phyloP scores from a whole-genome alignment of 2,329 filamentous ascomycete species.

The Tolypocladium guangdongense region DNA sequence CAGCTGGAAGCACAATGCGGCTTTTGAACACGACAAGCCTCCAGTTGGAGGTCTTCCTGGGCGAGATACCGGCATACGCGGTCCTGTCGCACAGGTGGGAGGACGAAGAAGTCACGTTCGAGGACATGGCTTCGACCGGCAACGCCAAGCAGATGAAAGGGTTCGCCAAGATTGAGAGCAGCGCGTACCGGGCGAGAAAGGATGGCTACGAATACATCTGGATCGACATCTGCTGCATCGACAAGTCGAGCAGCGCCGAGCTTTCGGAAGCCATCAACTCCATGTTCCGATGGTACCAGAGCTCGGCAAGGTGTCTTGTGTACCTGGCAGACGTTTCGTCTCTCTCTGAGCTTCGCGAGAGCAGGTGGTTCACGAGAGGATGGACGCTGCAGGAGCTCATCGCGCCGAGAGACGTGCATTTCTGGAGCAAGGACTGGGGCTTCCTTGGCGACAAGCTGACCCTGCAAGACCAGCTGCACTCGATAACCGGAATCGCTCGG shows the following conservation, averaged over 20 bases:
- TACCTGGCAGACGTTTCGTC: slow-evolving; percentile 10
- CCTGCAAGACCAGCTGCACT: not conserved
- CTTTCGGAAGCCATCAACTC: slow-evolving; percentile 15
- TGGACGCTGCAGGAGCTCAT: slow-evolving; percentile 10
- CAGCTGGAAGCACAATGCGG: not conserved
- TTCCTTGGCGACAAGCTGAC: slow-evolving; percentile 2
- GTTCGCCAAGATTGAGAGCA: slow-evolving; percentile 10
- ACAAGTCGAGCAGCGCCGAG: slow-evolving; percentile 13
- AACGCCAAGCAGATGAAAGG: slow-evolving; percentile 4
- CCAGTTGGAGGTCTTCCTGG: slow-evolving; percentile 1
- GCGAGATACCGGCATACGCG: slow-evolving; percentile 11
- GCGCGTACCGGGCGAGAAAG: slow-evolving; percentile 5
- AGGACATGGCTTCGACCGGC: slow-evolving; percentile 6
- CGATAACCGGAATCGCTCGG: not conserved
- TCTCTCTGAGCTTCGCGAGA: slow-evolving; percentile 4
- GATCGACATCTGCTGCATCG: slow-evolving; percentile 18
- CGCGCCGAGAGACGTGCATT: slow-evolving; percentile 4
- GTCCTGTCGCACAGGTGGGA: slow-evolving; percentile 20
- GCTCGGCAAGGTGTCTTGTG: slow-evolving; percentile 13
- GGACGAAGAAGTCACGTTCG: slow-evolving; percentile 12
- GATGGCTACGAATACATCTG: slow-evolving; percentile 13
- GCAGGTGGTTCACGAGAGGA: slow-evolving; percentile 12
- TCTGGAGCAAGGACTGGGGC: slow-evolving; percentile 4
- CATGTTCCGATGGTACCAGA: slow-evolving; percentile 16
- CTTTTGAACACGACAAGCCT: slow-evolving; percentile 1